These are phyloP conservation scores for Collybiopsis confluens DNA, from an alignment of 768 basidiomycete genomes.

Conservation along the genomic window DNA sequence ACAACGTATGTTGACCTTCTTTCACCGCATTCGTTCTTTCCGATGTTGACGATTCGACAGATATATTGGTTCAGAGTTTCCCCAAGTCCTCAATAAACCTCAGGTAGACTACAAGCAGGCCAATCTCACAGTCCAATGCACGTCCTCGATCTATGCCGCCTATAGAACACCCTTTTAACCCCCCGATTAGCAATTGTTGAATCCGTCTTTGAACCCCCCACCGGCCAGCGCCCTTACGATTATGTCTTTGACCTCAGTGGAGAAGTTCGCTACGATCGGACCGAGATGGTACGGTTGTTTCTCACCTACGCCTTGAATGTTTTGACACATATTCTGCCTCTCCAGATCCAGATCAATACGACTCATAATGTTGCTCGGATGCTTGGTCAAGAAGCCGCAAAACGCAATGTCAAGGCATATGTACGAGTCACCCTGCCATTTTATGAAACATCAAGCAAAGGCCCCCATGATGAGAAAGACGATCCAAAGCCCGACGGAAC, in stretches of 20 bases:
- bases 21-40: slow-evolving; percentile 14
- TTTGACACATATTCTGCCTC: slow-evolving; percentile 6
- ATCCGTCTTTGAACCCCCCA: slow-evolving; percentile 66
- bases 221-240: slow-evolving; percentile 64
- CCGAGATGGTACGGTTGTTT: slow-evolving; percentile 56
- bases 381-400: slow-evolving; percentile 76
- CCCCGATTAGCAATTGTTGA: slow-evolving; percentile 54
- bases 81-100: slow-evolving; percentile 59
- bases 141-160: slow-evolving; percentile 19
- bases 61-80: slow-evolving; percentile 76
- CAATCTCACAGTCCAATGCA: slow-evolving; percentile 72
- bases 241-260: slow-evolving; percentile 87
- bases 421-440: slow-evolving; percentile 75
- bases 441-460: slow-evolving; percentile 71
- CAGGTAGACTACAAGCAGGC: slow-evolving; percentile 78
- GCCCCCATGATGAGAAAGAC: slow-evolving; percentile 64
- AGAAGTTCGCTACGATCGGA: slow-evolving; percentile 70
- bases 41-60: slow-evolving; percentile 30
- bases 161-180: slow-evolving; percentile 12
- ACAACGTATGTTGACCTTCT: slow-evolving; percentile 51
- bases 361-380: slow-evolving; percentile 67
- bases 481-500: slow-evolving; percentile 67
- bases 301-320: neutral
- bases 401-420: slow-evolving; percentile 73
- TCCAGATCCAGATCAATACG: slow-evolving; percentile 73